Evolutionary conservation across 306 rosid species (phyloP).

Genomic region (Senna siamea): DNA sequence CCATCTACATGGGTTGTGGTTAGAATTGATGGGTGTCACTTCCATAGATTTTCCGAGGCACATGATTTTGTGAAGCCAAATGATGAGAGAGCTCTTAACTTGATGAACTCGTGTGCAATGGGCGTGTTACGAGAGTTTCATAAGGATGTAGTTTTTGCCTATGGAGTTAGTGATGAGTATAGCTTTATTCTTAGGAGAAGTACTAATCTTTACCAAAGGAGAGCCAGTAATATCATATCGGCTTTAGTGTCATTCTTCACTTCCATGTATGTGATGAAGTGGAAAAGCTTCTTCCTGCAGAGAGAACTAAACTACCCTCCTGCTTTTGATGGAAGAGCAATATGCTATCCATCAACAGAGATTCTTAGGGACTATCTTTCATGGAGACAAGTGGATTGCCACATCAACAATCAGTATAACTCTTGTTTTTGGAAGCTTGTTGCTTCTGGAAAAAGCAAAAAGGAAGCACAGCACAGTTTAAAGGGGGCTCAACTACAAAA

Average conservation of each 20-base stretch:
- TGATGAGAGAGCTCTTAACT: conserved; percentile 78
- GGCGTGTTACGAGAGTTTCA: conserved; percentile 69
- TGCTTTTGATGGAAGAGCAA: conserved; percentile 81
- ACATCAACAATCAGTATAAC: conserved; percentile 89
- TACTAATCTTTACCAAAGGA: conserved; percentile 60
- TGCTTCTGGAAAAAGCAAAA: conserved; percentile 72
- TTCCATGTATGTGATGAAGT: conserved; percentile 60
- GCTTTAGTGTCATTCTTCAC: conserved; percentile 71
- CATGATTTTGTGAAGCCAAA: conserved; percentile 89
- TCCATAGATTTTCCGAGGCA: conserved; percentile 77
- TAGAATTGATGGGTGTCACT: conserved; percentile 86
- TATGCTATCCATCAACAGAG: conserved; percentile 76
- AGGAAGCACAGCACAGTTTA: conserved; percentile 65
- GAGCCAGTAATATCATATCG: conserved; percentile 61
- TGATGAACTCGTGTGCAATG: conserved; percentile 82
- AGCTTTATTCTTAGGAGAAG: conserved; percentile 74
- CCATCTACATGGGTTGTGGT: conserved; percentile 77
- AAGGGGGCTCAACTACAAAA: conserved; percentile 79
- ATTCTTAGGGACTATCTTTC: conserved; percentile 79
- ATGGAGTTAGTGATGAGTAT: conserved; percentile 86
- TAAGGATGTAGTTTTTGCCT: conserved; percentile 72
- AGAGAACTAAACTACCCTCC: conserved; percentile 67
- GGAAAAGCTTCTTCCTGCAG: conserved; percentile 62
- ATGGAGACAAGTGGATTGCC: conserved; percentile 96
- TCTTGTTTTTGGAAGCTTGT: conserved; percentile 93